Base-by-base conservation (phyloP, 2,329 filamentous ascomycete genomes). In the Stenocarpella maydis region DNA sequence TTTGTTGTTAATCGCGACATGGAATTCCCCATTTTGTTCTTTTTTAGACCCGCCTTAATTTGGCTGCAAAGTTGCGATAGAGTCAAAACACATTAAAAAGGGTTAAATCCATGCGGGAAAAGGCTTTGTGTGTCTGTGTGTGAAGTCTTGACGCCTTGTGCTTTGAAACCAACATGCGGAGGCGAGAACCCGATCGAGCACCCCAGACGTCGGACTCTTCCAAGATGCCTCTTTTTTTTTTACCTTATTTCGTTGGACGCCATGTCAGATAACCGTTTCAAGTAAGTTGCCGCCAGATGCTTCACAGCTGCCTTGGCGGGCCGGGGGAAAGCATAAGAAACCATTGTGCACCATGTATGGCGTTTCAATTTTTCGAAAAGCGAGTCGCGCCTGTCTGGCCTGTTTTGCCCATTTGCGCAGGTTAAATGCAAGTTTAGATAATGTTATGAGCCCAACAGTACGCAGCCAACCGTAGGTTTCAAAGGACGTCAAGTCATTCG, bases 1-100 rank as follows among this genome's bases (percentile, higher is more conserved):
- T 63, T 63, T 47, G 58, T 63, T 63, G 58, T 63, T 63, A 63
- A 63, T 63, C 10, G 41, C 58, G 58, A 63, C 43, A 45, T 63
- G 58, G 43, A 31, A 63, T 63, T 63, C 43, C 58, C 58, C 14
- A 17, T 26, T 37, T 63, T 21, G 5, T 31, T 52, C 17, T 31
- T 19, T 43, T 43, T 61, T 63, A 63, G 58, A 63, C 19, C 28
- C 28, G 43, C 58, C 58, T 63, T 63, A 63, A 63, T 63, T 63
- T 63, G 58, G 58, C 58, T 37, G 19, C 58, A 34, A 21, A 45
- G 58, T 63, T 63, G 37, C n/a, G 43, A 63, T 63, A 63, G 58
- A 63, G 41, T 63, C 43, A 63, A n/a, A 63, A 49, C 58, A 43
- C 58, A 63, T 63, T 19, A 24, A 63, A 63, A 24, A 12, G 19